Conservation (phyloP, 352 stramenopile genomes). For the Pythium folliculosum region DNA sequence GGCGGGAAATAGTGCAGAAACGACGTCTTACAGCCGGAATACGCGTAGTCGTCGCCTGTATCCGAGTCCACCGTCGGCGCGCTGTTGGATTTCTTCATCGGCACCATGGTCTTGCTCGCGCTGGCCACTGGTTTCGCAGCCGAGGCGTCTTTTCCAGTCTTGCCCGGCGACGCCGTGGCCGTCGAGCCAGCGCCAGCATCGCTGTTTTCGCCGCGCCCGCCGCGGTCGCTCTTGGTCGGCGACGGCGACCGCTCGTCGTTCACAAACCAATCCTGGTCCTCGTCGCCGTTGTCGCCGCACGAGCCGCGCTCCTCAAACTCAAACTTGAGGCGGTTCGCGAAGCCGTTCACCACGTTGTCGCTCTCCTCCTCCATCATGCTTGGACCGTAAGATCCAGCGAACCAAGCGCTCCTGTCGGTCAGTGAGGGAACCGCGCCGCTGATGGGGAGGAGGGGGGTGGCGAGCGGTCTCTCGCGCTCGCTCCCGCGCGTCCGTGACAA, state of each 20-base stretch:
- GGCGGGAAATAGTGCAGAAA: slow-evolving; percentile 71
- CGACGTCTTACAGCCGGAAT: slow-evolving; percentile 40
- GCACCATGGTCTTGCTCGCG: neutral
- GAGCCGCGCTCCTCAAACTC: slow-evolving; percentile 73
- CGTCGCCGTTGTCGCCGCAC: slow-evolving; percentile 50
- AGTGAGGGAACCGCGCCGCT: neutral
- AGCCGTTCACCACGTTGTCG: slow-evolving; percentile 49
- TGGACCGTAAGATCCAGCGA: no score
- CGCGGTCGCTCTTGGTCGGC: slow-evolving; percentile 32
- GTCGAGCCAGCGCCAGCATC: neutral
- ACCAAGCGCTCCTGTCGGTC: no score
- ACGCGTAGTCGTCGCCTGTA: slow-evolving; percentile 35
- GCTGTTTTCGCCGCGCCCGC: neutral
- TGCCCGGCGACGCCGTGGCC: neutral
- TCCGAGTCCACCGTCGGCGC: slow-evolving; percentile 32
- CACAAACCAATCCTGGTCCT: slow-evolving; percentile 82
- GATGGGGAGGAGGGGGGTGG: no score
- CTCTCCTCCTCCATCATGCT: slow-evolving; percentile 48
- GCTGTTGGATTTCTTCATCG: slow-evolving; percentile 29
- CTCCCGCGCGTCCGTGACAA: neutral
- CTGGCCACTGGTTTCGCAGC: neutral
- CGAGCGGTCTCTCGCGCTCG: neutral
- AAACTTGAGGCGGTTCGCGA: slow-evolving; percentile 64
- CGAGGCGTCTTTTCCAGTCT: neutral
- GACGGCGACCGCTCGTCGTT: slow-evolving; percentile 53